Evolutionary conservation across 495 filamentous ascomycete species (phyloP), one percentile per base, ranked within the genome.

Genomic region (Daldinia childiae): DNA sequence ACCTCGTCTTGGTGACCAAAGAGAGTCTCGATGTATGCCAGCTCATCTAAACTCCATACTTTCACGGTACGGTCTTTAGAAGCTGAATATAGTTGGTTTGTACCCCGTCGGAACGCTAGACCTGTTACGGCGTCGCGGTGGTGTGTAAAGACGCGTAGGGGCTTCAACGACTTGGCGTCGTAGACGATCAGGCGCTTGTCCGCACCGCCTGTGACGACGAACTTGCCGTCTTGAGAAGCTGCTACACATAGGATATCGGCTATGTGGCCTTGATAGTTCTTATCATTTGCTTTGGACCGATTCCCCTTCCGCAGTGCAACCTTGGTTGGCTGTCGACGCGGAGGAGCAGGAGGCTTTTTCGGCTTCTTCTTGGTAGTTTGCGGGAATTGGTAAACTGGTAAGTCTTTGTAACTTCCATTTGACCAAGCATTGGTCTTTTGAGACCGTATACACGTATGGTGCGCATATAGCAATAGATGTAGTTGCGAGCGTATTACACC

Each of bases 1-100:
- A 98, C 91, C 67, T 90, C 86, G 75, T 98, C 95, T 76, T 98
- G 94, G 80, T 99, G 95, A 9, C 95, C 95, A 79, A 97, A 97
- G 1, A 99, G 84, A 0, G 95, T 98, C 76, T 98, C 96, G 26
- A 99, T 87, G 74, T 98, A 99, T 27, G 94, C 92, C 7, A 93
- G 77, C 77, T 92, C 90, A 75, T 94, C 86, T 24, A 97, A 84
- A 62, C 90, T 95, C 79, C 78, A 82, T 24, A 92, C 87, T 78
- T 94, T 96, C 71, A 95, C 89, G 3, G 94, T 97, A 17, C 95
- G 89, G 79, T 99, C 95, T 72, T 90, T 90, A 6, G 91, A 93
- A 51, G 89, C 90, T 6, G 92, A 94, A 81, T 93, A 99, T 17
- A 99, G 82, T 76, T 98, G 94, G 74, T 97, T 95, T 38, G 95